These are phyloP conservation scores for Gardenia jasminoides DNA, from an alignment of 257 asterid genomes.

Conservation along the genomic window DNA sequence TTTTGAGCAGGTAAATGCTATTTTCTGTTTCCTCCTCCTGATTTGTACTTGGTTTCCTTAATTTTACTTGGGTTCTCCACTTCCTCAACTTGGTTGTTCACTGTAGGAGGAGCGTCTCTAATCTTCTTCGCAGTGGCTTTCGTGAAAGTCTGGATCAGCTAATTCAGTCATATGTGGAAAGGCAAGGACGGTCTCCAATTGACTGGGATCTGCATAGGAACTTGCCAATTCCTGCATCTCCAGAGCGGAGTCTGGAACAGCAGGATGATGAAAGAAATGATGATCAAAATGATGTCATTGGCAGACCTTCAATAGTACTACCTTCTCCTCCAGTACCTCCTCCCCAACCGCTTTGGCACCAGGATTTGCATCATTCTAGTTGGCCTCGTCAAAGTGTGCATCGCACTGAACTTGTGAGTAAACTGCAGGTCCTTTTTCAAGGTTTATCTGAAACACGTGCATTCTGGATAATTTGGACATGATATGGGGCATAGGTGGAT, in stretches of 20 bases:
- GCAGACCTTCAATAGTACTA: constrained; percentile 62
- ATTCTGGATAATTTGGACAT: neutral
- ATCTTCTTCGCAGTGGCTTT: constrained; percentile 90
- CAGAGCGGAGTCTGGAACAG: constrained; percentile 57
- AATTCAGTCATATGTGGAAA: constrained; percentile 77
- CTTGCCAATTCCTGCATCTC: constrained; percentile 73
- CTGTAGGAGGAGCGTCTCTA: constrained; percentile 94
- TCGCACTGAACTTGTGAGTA: constrained; percentile 82
- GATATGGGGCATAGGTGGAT: neutral
- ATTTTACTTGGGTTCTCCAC: constrained; percentile 14
- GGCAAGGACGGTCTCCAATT: constrained; percentile 70
- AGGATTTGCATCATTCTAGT: constrained; percentile 67
- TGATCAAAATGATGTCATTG: constrained; percentile 52
- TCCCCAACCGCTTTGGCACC: constrained; percentile 92
- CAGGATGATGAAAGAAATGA: constrained; percentile 55
- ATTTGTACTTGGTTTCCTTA: constrained; percentile 9
- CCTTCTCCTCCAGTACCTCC: constrained; percentile 91
- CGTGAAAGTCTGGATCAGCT: constrained; percentile 90
- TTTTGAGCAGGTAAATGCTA: constrained; percentile 71
- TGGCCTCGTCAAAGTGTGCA: constrained; percentile 82
- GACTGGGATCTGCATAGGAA: constrained; percentile 83
- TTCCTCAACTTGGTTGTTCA: constrained; percentile 16
- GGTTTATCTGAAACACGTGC: neutral
- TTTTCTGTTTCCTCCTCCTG: neutral
- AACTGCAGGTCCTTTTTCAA: neutral